Percentiles rank a stretch among this genome's conserved stretches.
These are phyloP conservation scores for Erythrobasidium hasegawianum DNA, from an alignment of 1,284 basidiomycete species.

Conservation along the genomic window DNA sequence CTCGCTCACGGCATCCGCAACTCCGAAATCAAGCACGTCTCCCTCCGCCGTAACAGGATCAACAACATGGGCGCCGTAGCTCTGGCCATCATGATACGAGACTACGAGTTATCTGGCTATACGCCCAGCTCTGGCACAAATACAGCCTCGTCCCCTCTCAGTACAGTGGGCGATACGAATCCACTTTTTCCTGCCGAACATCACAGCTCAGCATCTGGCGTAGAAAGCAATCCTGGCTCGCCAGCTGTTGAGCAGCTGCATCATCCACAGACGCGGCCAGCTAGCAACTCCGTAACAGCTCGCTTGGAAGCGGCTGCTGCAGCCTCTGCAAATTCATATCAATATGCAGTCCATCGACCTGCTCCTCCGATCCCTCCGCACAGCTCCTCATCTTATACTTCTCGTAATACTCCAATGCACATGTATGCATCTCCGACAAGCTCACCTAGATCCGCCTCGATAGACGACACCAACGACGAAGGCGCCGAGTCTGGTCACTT, in stretches of 20 bases:
- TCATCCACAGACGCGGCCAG: not conserved
- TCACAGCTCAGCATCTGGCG: slow-evolving; percentile 30
- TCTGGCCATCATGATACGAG: slow-evolving; percentile 89
- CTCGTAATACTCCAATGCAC: too few relatives aligned
- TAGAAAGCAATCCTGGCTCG: not conserved
- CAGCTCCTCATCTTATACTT: not conserved
- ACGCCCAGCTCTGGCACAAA: too few relatives aligned
- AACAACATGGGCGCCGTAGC: slow-evolving; percentile 76
- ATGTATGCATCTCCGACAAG: too few relatives aligned
- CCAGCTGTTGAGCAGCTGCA: not conserved
- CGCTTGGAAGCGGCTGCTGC: slow-evolving; percentile 29
- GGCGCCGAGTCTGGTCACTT: not conserved
- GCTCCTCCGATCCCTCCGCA: not conserved
- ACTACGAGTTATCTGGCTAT: slow-evolving; percentile 69
- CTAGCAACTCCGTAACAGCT: slow-evolving; percentile 40
- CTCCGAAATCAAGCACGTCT: slow-evolving; percentile 78
- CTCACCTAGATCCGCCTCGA: too few relatives aligned
- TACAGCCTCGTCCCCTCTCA: not conserved
- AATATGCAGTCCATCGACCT: not conserved
- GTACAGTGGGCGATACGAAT: slow-evolving; percentile 17
- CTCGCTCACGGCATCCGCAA: slow-evolving; percentile 74
- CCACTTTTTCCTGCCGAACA: slow-evolving; percentile 16
- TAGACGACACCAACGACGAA: too few relatives aligned
- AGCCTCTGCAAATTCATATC: not conserved
- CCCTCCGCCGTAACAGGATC: slow-evolving; percentile 79